A percentile compares a stretch with the other conserved stretches of the same genome.
Evolutionary conservation across 2,329 filamentous ascomycete genomes (phyloP).

Genomic region (Penicillium palitans): DNA sequence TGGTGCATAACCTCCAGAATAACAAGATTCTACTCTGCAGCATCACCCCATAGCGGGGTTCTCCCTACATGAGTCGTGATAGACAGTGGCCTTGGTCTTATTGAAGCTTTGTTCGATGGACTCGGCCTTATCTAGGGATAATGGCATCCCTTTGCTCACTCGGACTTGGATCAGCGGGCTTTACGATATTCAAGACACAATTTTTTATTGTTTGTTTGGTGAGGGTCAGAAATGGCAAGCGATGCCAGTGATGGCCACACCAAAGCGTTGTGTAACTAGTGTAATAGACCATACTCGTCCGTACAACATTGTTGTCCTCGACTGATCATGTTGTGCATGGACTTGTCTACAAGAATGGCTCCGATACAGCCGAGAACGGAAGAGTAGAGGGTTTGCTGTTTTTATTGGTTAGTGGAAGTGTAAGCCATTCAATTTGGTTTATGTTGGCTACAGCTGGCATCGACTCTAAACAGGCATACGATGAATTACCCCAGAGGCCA

Average conservation of each 20-base stretch:
- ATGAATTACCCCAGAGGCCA: not conserved
- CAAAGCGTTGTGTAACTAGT: not conserved
- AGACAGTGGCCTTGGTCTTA: conserved; percentile 12
- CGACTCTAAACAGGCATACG: not conserved
- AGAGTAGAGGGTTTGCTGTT: not conserved
- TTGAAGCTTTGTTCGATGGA: not conserved
- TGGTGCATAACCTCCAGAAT: not conserved
- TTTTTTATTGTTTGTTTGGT: not conserved
- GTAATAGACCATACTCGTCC: not conserved
- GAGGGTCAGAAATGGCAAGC: not conserved
- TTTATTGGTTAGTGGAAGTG: not conserved
- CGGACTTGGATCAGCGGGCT: not conserved
- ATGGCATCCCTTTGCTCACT: not conserved
- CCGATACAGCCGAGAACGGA: conserved; percentile 3
- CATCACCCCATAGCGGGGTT: conserved; percentile 13
- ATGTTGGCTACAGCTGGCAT: not conserved
- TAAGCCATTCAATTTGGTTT: not conserved
- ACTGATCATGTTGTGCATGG: conserved; percentile 7
- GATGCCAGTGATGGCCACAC: not conserved
- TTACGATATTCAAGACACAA: not conserved
- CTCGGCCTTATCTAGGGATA: not conserved
- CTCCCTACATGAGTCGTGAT: conserved; percentile 18
- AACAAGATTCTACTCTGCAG: conserved; percentile 3
- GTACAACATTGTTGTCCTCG: not conserved
- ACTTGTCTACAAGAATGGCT: not conserved